Evolutionary conservation across 202 grass and related monocot genomes (phyloP).

Genomic region (Musa balbisiana): DNA sequence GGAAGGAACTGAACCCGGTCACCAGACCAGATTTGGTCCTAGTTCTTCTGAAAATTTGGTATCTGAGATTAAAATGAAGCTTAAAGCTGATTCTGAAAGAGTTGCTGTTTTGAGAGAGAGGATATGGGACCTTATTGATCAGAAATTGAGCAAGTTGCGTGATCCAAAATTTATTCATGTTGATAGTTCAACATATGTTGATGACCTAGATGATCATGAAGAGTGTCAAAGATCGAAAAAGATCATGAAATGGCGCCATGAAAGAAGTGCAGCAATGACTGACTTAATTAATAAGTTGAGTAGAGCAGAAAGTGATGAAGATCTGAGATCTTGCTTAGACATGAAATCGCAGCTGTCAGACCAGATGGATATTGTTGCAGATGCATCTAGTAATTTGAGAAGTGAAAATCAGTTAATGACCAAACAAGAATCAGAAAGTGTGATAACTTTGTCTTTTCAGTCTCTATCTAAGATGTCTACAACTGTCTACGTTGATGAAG

Average conservation of each 20-base stretch:
- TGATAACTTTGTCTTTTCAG: conserved; percentile 6
- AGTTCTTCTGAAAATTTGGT: conserved; percentile 33
- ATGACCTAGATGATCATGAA: conserved; percentile 27
- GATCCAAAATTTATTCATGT: conserved; percentile 23
- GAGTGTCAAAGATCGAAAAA: conserved; percentile 17
- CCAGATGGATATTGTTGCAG: background rate
- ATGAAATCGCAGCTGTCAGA: conserved; percentile 31
- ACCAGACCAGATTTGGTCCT: conserved; percentile 30
- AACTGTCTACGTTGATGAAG: conserved; percentile 35
- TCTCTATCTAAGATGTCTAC: conserved; percentile 36
- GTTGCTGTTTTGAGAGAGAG: conserved; percentile 47
- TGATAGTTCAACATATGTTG: conserved; percentile 26
- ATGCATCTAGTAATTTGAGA: conserved; percentile 14
- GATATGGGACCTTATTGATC: conserved; percentile 38
- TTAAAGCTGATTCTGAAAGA: conserved; percentile 47
- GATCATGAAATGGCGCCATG: conserved; percentile 27
- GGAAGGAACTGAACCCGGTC: conserved; percentile 16
- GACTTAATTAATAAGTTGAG: conserved; percentile 61
- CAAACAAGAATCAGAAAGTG: conserved; percentile 24
- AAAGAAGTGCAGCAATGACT: conserved; percentile 34
- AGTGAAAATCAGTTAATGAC: background rate
- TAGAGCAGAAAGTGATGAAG: conserved; percentile 43
- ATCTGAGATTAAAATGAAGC: conserved; percentile 55
- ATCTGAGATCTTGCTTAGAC: conserved; percentile 57
- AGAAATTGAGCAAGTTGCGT: conserved; percentile 56